Base-by-base conservation (phyloP, 805 yeast genomes). In the Grigorovia jiainica region DNA sequence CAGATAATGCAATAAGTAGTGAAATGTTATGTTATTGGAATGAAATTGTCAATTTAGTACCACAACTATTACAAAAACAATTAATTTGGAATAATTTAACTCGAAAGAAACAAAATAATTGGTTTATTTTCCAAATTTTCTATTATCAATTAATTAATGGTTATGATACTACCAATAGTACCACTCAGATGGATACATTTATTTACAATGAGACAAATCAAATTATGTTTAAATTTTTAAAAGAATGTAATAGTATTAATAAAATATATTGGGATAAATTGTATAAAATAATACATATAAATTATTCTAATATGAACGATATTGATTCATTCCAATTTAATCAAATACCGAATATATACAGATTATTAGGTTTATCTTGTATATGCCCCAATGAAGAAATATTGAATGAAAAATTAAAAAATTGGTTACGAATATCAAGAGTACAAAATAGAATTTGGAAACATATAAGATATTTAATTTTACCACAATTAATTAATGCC, bases 401-500 rank as follows among this genome's bases (percentile, higher is more conserved):
- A 24, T 10, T 24, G 27, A 24, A 24, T 13, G 13, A 24, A 24
- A 24, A 24, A 24, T 24, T 24, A 13, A 24, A 24, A 3, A 24
- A 10, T 10, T 24, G 27, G 27, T 10, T 24, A 7, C 27, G 11
- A 24, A 4, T 4, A 24, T 24, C 11, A 10, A 10, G 11, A 24
- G 11, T 24, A 3, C 8, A 24, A 24, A 24, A 13, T 10, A 13
- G 4, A 7, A 10, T 10, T 16, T 50, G 54, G 55, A 13, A 21
- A 11, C 16, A 33, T 3, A 36, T 49, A n/a, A 21, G 18, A 16
- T 24, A 29, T 10, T 20, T 51, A 10, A 32, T 34, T 8, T 7
- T 51, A 16, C 48, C 48, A 4, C 43, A 46, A 24, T 36, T 51
- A 17, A 36, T 33, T 11, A 47, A 39, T 33, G 46, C 46, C 3